Conservation (phyloP, 192 early-diverging fungal species). For the Umbelopsis sp. region DNA sequence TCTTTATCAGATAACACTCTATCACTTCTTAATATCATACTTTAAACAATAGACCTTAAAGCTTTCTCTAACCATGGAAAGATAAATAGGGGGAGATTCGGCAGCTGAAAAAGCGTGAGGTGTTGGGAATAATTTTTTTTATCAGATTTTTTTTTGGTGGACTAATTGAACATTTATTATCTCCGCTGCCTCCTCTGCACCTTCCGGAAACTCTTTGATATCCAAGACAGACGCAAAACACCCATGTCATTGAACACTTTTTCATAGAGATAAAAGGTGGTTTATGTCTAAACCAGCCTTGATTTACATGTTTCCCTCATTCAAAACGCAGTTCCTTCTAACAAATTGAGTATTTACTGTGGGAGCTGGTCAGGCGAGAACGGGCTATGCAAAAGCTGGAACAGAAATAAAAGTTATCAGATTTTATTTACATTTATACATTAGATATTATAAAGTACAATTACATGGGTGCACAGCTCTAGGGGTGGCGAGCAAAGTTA, state of each 20-base stretch:
- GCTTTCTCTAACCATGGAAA: not conserved
- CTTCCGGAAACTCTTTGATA: not conserved
- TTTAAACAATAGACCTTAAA: not conserved
- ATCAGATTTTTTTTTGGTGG: constrained; percentile 9
- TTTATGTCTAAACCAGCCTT: too few species aligned
- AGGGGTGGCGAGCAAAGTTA: not conserved
- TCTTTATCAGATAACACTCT: too few species aligned
- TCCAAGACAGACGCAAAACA: not conserved
- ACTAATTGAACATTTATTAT: not conserved
- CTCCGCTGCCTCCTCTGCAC: not conserved
- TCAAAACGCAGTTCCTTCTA: not conserved
- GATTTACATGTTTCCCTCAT: too few species aligned
- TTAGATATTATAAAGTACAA: not conserved
- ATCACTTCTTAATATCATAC: too few species aligned
- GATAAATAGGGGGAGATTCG: not conserved
- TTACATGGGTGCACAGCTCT: not conserved
- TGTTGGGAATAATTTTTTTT: constrained; percentile 4
- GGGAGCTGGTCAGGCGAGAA: not conserved
- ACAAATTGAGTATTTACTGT: too few species aligned
- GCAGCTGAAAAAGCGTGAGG: not conserved
- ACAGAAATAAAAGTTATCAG: not conserved
- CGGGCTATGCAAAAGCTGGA: not conserved
- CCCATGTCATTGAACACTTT: too few species aligned
- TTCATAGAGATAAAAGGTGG: too few species aligned
- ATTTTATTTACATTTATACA: not conserved